Evolutionary conservation across 805 yeast species (phyloP), one percentile per base, ranked within the genome.

Genomic region (Candida berthetii): DNA sequence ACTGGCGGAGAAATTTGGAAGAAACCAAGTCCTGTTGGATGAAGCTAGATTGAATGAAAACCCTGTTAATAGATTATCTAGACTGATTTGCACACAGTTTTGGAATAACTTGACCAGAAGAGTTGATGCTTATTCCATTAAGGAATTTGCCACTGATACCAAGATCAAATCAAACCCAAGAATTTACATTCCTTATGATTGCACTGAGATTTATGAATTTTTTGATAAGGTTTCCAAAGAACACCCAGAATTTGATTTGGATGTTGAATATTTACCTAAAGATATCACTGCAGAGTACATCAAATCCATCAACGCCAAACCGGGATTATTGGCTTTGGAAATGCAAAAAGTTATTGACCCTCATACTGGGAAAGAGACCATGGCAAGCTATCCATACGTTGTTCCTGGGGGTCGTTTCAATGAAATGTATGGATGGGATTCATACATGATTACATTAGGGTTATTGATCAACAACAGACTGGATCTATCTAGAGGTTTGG

Each of bases 391-490:
- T 54, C 96, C 96, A 0, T 91, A 91, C 61, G 85, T 87, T 15
- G 98, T 91, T 19, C 99, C 99, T 1, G 99, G 99, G 15, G 98
- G 99, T 18, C 71, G 99, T 48, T 91, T 91, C 64, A 93, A 93
- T 65, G 99, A 91, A 64, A 74, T 89, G 44, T 91, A 93, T 56
- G 99, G 98, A 14, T 91, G 99, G 99, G 99, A 91, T 61, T 88
- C 96, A 2, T 91, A 93, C 57, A 85, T 93, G 83, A 89, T 83
- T 57, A 77, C 93, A 0, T 62, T 89, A 19, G 99, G 98, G 1
- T 69, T 93, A 34, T 60, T 93, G 20, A 72, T 76, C 22, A 84
- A 85, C 54, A 76, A 73, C 33, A 71, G 78, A 39, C 61, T 79
- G 17, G 85, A 81, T 33, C 70, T 90, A 28, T 91, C 96, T 8